These are phyloP conservation scores for Byssochlamys sp. DNA, from an alignment of 2,329 filamentous ascomycete species.

Conservation along the genomic window DNA sequence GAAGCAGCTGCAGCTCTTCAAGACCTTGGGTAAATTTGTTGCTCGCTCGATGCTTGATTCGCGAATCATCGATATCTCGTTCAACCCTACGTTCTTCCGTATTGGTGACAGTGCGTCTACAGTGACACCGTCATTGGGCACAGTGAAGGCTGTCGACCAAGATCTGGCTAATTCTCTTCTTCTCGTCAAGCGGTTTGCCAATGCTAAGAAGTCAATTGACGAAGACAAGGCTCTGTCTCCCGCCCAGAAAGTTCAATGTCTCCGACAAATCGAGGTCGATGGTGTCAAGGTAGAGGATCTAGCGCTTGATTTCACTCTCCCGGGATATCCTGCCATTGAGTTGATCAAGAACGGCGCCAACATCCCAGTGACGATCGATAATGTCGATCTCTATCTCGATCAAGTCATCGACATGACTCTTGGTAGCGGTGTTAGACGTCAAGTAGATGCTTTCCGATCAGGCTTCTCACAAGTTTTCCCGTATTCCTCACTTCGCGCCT, in stretches of 20 bases:
- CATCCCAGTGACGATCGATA: constrained; percentile 71
- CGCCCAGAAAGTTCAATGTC: constrained; percentile 60
- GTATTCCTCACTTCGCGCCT: constrained; percentile 81
- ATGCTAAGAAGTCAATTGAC: constrained; percentile 73
- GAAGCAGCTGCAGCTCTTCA: constrained; percentile 79
- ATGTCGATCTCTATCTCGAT: constrained; percentile 81
- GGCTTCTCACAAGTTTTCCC: constrained; percentile 96
- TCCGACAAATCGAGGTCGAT: constrained; percentile 62
- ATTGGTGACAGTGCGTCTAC: constrained; percentile 62
- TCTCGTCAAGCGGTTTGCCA: constrained; percentile 74
- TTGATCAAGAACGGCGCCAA: constrained; percentile 66
- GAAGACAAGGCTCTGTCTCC: constrained; percentile 57
- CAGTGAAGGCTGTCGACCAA: constrained; percentile 80
- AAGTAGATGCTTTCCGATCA: constrained; percentile 79
- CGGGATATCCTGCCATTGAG: constrained; percentile 80
- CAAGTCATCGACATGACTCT: constrained; percentile 85
- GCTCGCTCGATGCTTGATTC: constrained; percentile 97
- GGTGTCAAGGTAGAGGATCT: constrained; percentile 75
- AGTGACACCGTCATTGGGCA: constrained; percentile 74
- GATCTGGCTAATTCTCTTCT: constrained; percentile 77
- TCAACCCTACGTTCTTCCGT: constrained; percentile 96
- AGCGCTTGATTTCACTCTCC: constrained; percentile 85
- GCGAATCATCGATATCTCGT: constrained; percentile 91
- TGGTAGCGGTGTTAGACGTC: constrained; percentile 73
- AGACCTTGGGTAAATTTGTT: constrained; percentile 90